A percentile compares a stretch with the other conserved stretches of the same genome.
Evolutionary conservation across 2,329 filamentous ascomycete genomes (phyloP).

Genomic region (Botrytis fragariae): DNA sequence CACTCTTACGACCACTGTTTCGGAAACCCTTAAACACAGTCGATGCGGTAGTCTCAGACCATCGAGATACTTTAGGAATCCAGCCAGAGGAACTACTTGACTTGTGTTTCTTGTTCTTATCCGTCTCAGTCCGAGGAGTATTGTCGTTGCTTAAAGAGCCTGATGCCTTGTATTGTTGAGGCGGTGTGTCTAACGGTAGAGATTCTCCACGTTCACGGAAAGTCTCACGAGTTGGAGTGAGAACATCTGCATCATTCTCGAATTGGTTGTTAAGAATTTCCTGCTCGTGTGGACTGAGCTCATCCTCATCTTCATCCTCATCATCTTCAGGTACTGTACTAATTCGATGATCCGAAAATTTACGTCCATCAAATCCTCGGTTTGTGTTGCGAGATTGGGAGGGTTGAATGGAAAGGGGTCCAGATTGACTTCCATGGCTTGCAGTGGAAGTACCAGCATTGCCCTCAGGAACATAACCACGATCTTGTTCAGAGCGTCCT

Average conservation of each 20-base stretch:
- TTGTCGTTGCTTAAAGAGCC: constrained; percentile 69
- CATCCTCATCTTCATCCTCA: constrained; percentile 74
- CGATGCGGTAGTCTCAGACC: constrained; percentile 94
- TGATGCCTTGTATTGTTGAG: constrained; percentile 45
- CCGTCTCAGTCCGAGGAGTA: constrained; percentile 60
- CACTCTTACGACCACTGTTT: constrained; percentile 56
- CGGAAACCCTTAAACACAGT: constrained; percentile 78
- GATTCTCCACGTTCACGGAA: constrained; percentile 53
- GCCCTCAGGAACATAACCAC: constrained; percentile 81
- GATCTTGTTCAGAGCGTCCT: constrained; percentile 64
- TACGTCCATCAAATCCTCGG: constrained; percentile 43
- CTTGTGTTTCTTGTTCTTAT: constrained; percentile 84
- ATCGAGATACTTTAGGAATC: constrained; percentile 92
- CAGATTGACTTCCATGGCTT: constrained; percentile 71
- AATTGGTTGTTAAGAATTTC: constrained; percentile 53
- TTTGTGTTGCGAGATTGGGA: constrained; percentile 44
- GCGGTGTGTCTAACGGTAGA: constrained; percentile 57
- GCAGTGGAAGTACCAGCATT: constrained; percentile 73
- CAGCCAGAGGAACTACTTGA: constrained; percentile 74
- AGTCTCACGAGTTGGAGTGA: constrained; percentile 59
- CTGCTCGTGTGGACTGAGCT: constrained; percentile 45
- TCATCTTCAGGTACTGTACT: constrained; percentile 86
- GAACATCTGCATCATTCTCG: constrained; percentile 57
- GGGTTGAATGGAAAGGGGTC: constrained; percentile 64
- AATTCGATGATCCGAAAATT: constrained; percentile 73